Evolutionary conservation across 768 basidiomycete genomes (phyloP), one percentile per base, ranked within the genome.

Genomic region (Tylopilus rubrobrunneus): DNA sequence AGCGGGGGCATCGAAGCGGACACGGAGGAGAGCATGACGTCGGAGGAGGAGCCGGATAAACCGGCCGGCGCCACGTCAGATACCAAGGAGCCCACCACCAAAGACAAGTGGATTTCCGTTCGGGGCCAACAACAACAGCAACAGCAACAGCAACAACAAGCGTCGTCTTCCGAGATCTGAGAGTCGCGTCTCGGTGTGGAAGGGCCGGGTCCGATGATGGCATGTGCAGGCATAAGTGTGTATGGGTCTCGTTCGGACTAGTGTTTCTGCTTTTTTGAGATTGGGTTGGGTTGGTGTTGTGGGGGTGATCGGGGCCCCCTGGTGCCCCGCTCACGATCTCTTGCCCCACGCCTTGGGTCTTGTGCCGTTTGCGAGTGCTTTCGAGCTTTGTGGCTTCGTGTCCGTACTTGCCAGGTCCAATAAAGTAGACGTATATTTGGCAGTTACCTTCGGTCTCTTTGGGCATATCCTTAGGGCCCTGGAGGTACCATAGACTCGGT

Each of bases 71-170:
- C 51, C 49, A 47, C 51, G 5, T 40, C 51, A 7, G 56, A 63
- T 5, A 29, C 37, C 51, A 67, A 65, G 51, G 68, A 75, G 39
- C 29, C 12, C 3, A 23, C 40, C 21, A 41, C 59, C 44, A 80
- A 78, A 66, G 87, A 90, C 64, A 88, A 86, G 66, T 91, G 89
- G 89, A 81, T 90, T 47, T 75, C 86, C 19, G 83, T 91, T 66
- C 86, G 88, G 69, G 77, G 77, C 23, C 73, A 81, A 55, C 25
- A 25, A 5, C 56, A 66, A 23, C 73, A 80, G 53, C 48, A 58
- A 19, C 25, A 25, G 19, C 19, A 19, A 19, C 25, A 25, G 25
- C 56, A 66, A 23, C 73, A 80, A 55, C 48, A 58, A 19, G 37
- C 53, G 25, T 47, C 52, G 9, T 51, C 60, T 31, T 45, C 21